These are phyloP conservation scores for Aphanomyces stellatus DNA, from an alignment of 352 stramenopile species.

Conservation along the genomic window DNA sequence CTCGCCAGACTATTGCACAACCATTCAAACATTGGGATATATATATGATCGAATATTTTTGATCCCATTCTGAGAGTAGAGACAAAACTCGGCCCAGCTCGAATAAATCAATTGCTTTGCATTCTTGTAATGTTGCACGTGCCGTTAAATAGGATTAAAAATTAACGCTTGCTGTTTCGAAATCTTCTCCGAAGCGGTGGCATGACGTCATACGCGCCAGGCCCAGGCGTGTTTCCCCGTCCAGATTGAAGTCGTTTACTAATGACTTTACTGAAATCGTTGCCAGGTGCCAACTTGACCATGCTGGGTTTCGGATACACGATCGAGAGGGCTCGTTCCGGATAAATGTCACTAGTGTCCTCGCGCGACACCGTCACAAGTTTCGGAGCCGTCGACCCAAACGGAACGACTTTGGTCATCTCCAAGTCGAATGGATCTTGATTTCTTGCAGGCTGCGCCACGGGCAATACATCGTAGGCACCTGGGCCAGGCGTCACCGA, in stretches of 20 bases:
- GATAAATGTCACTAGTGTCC: not conserved
- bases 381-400: constrained; percentile 10
- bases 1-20: too few species aligned
- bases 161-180: too few species aligned
- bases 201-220: constrained; percentile 3
- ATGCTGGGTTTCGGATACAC: not conserved
- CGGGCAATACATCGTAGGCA: not conserved
- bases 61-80: too few species aligned
- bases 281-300: not conserved
- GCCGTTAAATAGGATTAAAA: too few species aligned
- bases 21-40: too few species aligned
- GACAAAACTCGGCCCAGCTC: too few species aligned
- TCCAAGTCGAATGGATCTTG: not conserved
- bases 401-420: not conserved
- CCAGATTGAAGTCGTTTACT: not conserved
- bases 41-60: too few species aligned
- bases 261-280: constrained; percentile 12
- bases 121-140: too few species aligned
- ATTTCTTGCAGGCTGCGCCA: not conserved
- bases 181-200: too few species aligned
- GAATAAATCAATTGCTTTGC: too few species aligned
- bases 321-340: not conserved
- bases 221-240: not conserved
- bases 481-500: constrained; percentile 9
- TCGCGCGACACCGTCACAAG: not conserved